These are phyloP conservation scores for Zarea fungicola DNA, from an alignment of 2,329 filamentous ascomycete species.

Conservation along the genomic window DNA sequence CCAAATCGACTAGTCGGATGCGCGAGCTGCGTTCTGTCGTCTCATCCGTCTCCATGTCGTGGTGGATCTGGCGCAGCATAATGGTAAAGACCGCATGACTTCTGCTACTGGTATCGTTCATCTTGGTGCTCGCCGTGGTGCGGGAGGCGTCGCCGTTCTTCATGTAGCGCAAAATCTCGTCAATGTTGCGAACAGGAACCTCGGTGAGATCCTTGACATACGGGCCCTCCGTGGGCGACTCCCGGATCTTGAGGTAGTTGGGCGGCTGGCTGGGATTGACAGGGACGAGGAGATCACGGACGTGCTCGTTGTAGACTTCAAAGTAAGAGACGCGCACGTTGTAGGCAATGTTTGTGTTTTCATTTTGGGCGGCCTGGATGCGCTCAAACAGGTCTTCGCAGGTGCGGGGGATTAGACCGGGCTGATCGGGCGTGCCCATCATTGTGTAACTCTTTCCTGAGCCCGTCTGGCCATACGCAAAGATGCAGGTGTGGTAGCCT, in stretches of 20 bases:
- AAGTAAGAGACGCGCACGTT: constrained; percentile 98
- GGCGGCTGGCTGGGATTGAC: constrained; percentile 64
- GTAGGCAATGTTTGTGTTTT: constrained; percentile 89
- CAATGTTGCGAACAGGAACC: constrained; percentile 79
- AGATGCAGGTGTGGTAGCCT: constrained; percentile 98
- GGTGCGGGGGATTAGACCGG: constrained; percentile 88
- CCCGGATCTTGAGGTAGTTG: constrained; percentile 93
- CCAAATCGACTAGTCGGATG: constrained; percentile 91
- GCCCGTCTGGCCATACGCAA: constrained; percentile 96
- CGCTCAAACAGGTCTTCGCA: constrained; percentile 95
- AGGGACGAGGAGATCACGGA: constrained; percentile 84
- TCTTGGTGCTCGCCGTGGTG: constrained; percentile 90
- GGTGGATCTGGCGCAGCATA: constrained; percentile 95
- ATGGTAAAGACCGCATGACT: constrained; percentile 98
- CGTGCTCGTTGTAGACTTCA: constrained; percentile 99
- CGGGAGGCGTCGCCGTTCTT: constrained; percentile 81
- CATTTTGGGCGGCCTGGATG: constrained; percentile 70
- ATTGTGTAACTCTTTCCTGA: constrained; percentile 98
- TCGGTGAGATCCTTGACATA: constrained; percentile 97
- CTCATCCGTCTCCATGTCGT: constrained; percentile 95
- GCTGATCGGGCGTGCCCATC: constrained; percentile 85
- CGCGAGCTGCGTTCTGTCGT: constrained; percentile 92
- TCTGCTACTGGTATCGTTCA: constrained; percentile 97
- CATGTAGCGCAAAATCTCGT: constrained; percentile 88
- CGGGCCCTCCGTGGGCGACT: constrained; percentile 89